Base-by-base conservation (phyloP, 176 grass and related monocot species). In the Ensete ventricosum region DNA sequence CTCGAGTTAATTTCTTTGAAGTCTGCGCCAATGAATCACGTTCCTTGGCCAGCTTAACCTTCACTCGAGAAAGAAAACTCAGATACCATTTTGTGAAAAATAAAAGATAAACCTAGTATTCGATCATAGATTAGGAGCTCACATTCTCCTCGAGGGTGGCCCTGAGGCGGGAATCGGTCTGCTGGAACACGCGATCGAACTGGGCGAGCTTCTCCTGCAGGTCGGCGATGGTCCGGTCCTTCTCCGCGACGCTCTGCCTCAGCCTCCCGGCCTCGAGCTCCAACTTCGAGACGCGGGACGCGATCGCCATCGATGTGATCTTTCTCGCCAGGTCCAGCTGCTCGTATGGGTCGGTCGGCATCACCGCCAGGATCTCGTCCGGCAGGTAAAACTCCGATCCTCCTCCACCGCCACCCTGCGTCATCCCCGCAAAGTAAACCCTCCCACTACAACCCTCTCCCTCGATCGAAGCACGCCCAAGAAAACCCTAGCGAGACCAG, bases 311-410 rank as follows among this genome's bases (percentile, higher is more conserved):
- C 82, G 90, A 87, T 26, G 95, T 89, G 80, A 99, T 94, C 76
- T 89, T 92, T 43, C 85, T 88, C 54, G 90, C 95, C 73, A 99
- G 82, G 88, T 99, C 88, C 72, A 99, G 88, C 87, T 94, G 90
- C 80, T 91, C 88, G 78, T 91, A 88, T 0, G 88, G 88, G 82
- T 94, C 91, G 72, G 73, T 73, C 69, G 95, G 95, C 66, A 99
- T 84, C 84, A 85, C 90, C 24, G 88, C 90, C 81, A 87, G 77
- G 62, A 99, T 62, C 73, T 89, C 90, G 27, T 85, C 81, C 50
- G 95, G 82, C 23, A 99, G 78, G 55, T 80, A 55, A 50, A 73
- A 73, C 2, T 80, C 78, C 58, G 78, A 49, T 29, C 55, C 80
- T 34, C 73, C 73, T 3, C 22, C 64, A 17, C 65, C 65, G 62